phyloP scores from a whole-genome alignment of 2,329 filamentous ascomycete species.

The Aspergillus sp. region DNA sequence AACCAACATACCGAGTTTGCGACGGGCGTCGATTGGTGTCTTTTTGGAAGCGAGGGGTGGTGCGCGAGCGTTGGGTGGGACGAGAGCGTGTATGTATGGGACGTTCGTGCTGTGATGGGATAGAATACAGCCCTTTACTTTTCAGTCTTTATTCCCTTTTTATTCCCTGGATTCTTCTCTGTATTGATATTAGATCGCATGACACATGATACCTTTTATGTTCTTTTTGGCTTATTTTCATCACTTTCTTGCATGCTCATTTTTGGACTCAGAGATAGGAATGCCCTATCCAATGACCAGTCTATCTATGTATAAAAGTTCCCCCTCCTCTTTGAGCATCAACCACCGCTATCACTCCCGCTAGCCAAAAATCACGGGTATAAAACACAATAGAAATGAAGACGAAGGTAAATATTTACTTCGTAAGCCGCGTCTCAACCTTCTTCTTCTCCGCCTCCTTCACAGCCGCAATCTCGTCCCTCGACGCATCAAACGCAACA shows the following conservation, averaged over 20 bases:
- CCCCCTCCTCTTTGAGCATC: not conserved
- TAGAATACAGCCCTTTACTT: slow-evolving; percentile 12
- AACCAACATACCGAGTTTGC: slow-evolving; percentile 92
- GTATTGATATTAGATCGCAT: slow-evolving; percentile 27
- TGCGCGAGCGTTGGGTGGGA: slow-evolving; percentile 95
- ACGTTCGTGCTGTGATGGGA: slow-evolving; percentile 68
- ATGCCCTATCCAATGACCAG: not conserved
- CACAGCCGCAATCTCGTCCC: slow-evolving; percentile 71
- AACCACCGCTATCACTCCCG: not conserved
- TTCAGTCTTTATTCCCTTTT: slow-evolving; percentile 7
- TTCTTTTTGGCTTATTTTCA: not conserved
- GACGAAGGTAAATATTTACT: slow-evolving; percentile 17
- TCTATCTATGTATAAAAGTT: slow-evolving; percentile 1
- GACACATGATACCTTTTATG: slow-evolving; percentile 17
- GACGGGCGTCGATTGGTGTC: slow-evolving; percentile 95
- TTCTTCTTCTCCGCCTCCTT: slow-evolving; percentile 67
- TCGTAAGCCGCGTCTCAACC: slow-evolving; percentile 67
- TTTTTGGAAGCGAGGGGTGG: slow-evolving; percentile 95
- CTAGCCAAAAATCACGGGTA: slow-evolving; percentile 4
- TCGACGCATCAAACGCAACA: slow-evolving; percentile 72
- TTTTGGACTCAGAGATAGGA: too few relatives aligned
- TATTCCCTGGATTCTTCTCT: slow-evolving; percentile 7
- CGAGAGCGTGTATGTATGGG: slow-evolving; percentile 87
- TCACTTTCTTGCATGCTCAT: too few relatives aligned
- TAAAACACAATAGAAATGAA: slow-evolving; percentile 8